Conservation (phyloP, 1,284 basidiomycete genomes). For the Sporisorium reilianum region DNA sequence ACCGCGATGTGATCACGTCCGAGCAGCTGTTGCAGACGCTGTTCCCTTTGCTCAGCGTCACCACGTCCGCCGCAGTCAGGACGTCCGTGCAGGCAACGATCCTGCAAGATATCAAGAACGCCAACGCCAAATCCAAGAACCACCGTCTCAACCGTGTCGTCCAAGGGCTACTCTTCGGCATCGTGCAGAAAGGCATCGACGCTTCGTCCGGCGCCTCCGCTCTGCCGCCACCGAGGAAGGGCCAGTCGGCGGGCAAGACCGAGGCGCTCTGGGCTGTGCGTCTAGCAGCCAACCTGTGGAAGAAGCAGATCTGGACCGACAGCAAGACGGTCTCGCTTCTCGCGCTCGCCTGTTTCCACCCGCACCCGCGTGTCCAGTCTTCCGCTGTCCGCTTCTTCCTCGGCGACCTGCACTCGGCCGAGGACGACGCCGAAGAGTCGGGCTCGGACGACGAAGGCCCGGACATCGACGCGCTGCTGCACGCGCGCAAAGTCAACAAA, state of each 20-base stretch:
- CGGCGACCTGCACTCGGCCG: conserved; percentile 72
- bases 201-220: conserved; percentile 59
- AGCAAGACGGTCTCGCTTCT: conserved; percentile 93
- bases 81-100: conserved; percentile 92
- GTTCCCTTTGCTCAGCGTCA: conserved; percentile 87
- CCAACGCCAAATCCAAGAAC: conserved; percentile 89
- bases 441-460: conserved; percentile 52
- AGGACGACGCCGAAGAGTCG: conserved; percentile 56
- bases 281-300: conserved; percentile 93
- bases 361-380: conserved; percentile 92
- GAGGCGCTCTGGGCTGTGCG: conserved; percentile 99
- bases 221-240: conserved; percentile 69
- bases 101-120: conserved; percentile 91
- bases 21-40: conserved; percentile 91
- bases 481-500: conserved; percentile 66
- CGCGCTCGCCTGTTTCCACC: conserved; percentile 91
- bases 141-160: conserved; percentile 96
- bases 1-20: conserved; percentile 90
- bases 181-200: conserved; percentile 87
- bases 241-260: conserved; percentile 70
- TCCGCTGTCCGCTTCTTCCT: conserved; percentile 98
- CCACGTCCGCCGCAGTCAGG: conserved; percentile 86
- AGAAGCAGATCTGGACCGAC: conserved; percentile 93
- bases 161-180: conserved; percentile 93
- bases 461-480: conserved; percentile 59